Conservation (phyloP, 179 eudicot species). For the Nepenthes alata region DNA sequence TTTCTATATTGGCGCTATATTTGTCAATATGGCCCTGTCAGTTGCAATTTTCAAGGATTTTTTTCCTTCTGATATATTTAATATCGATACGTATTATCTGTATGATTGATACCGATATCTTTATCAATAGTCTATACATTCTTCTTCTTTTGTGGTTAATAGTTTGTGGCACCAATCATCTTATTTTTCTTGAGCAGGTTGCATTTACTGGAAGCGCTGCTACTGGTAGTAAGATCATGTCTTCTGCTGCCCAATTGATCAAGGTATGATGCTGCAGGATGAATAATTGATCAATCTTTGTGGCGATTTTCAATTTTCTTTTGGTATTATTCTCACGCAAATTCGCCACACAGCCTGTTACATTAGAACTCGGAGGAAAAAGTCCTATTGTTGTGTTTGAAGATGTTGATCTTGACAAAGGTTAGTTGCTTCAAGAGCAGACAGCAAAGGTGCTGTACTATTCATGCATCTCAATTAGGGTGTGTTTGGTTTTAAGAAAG, state of each 20-base stretch:
- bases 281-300: not conserved
- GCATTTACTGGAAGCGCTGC: constrained; percentile 93
- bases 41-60: too few relatives aligned
- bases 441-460: not conserved
- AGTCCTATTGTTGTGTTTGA: constrained; percentile 94
- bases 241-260: constrained; percentile 77
- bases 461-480: too few relatives aligned
- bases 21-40: too few relatives aligned
- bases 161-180: not conserved
- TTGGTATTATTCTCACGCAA: constrained; percentile 6
- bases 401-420: constrained; percentile 88
- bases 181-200: constrained; percentile 35
- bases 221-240: constrained; percentile 90
- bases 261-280: constrained; percentile 36
- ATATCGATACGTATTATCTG: too few relatives aligned
- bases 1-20: too few relatives aligned
- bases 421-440: constrained; percentile 33
- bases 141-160: not conserved
- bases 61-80: too few relatives aligned
- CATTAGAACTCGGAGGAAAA: constrained; percentile 97
- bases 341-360: constrained; percentile 59
- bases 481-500: too few relatives aligned
- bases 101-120: too few relatives aligned
- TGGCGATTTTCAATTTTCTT: not conserved
- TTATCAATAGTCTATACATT: too few relatives aligned